These are phyloP conservation scores for Coemansia erecta DNA, from an alignment of 192 early-diverging fungal species.

Conservation along the genomic window DNA sequence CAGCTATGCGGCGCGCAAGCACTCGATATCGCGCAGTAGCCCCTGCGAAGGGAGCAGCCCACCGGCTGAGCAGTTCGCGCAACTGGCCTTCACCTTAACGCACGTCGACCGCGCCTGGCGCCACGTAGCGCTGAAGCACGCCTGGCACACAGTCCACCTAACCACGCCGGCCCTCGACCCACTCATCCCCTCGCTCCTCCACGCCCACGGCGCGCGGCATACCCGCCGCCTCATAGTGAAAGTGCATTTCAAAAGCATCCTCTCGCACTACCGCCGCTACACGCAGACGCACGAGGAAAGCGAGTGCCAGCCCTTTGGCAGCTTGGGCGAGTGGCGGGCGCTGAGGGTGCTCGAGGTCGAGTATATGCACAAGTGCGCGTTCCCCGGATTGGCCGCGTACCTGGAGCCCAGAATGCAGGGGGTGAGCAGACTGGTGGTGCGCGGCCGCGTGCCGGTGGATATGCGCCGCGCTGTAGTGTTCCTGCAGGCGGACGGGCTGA, in stretches of 20 bases:
- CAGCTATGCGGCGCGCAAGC: conserved; percentile 22
- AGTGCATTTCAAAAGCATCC: conserved; percentile 36
- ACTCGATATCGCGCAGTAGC: neutral
- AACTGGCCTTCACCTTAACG: conserved; percentile 12
- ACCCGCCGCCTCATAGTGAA: conserved; percentile 37
- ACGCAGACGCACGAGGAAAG: conserved; percentile 25
- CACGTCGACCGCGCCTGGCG: conserved; percentile 43
- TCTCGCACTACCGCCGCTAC: conserved; percentile 42
- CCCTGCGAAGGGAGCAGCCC: neutral
- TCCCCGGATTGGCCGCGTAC: conserved; percentile 42
- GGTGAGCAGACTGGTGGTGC: conserved; percentile 24
- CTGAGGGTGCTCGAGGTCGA: conserved; percentile 37
- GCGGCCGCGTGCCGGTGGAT: conserved; percentile 44
- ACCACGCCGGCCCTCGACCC: conserved; percentile 9
- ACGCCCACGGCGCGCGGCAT: conserved; percentile 9
- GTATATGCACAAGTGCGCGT: conserved; percentile 50
- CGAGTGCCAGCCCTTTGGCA: conserved; percentile 42
- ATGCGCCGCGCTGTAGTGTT: conserved; percentile 40
- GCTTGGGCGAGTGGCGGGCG: conserved; percentile 24
- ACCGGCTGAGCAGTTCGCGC: conserved; percentile 26
- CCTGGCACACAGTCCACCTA: conserved; percentile 44
- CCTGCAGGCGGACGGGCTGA: conserved; percentile 13
- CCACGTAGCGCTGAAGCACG: conserved; percentile 24
- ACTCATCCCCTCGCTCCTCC: conserved; percentile 12
- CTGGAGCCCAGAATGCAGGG: conserved; percentile 36